phyloP scores from a whole-genome alignment of 2,329 filamentous ascomycete genomes.

The Arthrobotrys iridis region DNA sequence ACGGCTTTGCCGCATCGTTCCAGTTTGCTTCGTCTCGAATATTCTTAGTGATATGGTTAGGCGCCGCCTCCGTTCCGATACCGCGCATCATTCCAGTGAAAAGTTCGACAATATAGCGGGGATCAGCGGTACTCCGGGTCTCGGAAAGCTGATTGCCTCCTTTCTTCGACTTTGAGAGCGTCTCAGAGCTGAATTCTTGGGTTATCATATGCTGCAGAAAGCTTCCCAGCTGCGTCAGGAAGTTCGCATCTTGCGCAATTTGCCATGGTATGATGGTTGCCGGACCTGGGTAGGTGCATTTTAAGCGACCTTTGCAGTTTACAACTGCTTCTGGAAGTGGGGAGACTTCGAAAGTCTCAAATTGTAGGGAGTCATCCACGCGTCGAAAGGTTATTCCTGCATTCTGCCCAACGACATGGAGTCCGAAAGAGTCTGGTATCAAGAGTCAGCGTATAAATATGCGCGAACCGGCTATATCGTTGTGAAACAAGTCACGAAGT shows the following conservation, averaged over 20 bases:
- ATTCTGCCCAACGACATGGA: constrained; percentile 65
- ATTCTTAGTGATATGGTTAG: constrained; percentile 64
- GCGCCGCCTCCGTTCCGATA: constrained; percentile 59
- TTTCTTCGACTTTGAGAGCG: constrained; percentile 16
- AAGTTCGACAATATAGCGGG: constrained; percentile 67
- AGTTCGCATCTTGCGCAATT: not conserved
- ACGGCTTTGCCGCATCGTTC: constrained; percentile 57
- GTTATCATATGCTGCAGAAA: constrained; percentile 39
- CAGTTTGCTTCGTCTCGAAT: constrained; percentile 69
- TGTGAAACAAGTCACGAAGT: not conserved
- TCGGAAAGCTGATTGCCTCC: constrained; percentile 60
- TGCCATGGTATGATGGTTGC: constrained; percentile 38
- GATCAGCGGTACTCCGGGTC: constrained; percentile 65
- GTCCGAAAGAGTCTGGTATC: constrained; percentile 59
- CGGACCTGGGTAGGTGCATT: constrained; percentile 64
- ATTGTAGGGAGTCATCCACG: constrained; percentile 56
- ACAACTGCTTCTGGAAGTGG: constrained; percentile 62
- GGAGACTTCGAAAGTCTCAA: constrained; percentile 66
- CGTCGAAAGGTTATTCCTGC: constrained; percentile 63
- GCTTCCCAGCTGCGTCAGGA: constrained; percentile 5
- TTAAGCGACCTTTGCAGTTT: constrained; percentile 61
- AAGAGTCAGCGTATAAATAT: not conserved
- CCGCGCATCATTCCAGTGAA: constrained; percentile 64
- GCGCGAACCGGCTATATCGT: not conserved
- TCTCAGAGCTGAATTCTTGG: constrained; percentile 3